Conservation (phyloP, 805 yeast genomes). For the Teunomyces pallodes region DNA sequence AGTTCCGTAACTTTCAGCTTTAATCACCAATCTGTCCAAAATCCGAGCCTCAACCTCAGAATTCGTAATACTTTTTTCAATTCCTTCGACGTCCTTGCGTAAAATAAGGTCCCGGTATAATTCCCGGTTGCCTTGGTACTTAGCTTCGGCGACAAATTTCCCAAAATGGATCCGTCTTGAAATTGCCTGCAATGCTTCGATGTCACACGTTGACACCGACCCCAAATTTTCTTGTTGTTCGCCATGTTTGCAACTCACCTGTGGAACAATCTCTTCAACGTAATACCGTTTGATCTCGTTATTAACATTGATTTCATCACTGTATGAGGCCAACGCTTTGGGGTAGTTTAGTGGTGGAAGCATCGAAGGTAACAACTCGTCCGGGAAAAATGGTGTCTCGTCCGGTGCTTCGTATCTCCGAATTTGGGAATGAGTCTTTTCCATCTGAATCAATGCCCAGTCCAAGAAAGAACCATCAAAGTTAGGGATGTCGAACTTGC, state of each 20-base stretch:
- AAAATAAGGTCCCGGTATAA: slow-evolving; percentile 62
- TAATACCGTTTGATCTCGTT: slow-evolving; percentile 64
- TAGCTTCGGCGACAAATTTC: slow-evolving; percentile 95
- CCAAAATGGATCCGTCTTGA: slow-evolving; percentile 96
- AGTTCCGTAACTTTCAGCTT: slow-evolving; percentile 83
- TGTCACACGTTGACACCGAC: slow-evolving; percentile 79
- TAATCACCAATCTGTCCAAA: slow-evolving; percentile 69
- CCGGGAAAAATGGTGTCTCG: slow-evolving; percentile 85
- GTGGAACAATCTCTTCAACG: slow-evolving; percentile 71
- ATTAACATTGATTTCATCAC: slow-evolving; percentile 75
- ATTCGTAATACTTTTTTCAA: slow-evolving; percentile 81
- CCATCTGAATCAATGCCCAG: slow-evolving; percentile 77
- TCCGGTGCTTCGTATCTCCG: slow-evolving; percentile 94
- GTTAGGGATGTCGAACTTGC: slow-evolving; percentile 58
- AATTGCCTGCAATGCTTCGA: slow-evolving; percentile 81
- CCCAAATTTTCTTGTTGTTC: slow-evolving; percentile 88
- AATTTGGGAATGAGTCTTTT: slow-evolving; percentile 62
- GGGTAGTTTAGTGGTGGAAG: slow-evolving; percentile 83
- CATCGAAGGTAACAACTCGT: slow-evolving; percentile 61
- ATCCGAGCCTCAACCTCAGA: slow-evolving; percentile 82
- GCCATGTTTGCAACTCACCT: slow-evolving; percentile 60
- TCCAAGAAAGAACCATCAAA: slow-evolving; percentile 83
- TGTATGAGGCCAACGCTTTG: slow-evolving; percentile 67
- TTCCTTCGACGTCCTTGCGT: slow-evolving; percentile 64
- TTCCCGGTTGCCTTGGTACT: slow-evolving; percentile 68